These are phyloP conservation scores for Kwoniella shandongensis DNA, from an alignment of 768 basidiomycete genomes.

Conservation along the genomic window DNA sequence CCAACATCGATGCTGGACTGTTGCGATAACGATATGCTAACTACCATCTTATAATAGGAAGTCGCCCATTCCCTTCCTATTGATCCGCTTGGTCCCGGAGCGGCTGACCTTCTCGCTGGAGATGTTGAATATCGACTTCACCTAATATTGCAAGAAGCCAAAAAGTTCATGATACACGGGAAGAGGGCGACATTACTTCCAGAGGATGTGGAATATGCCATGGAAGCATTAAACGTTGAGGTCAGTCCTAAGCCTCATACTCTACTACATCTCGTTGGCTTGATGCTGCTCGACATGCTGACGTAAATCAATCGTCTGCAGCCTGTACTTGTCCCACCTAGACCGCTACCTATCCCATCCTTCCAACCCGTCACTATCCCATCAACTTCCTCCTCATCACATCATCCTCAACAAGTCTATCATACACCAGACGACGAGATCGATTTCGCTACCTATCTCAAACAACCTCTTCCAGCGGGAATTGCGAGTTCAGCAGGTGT, in stretches of 20 bases:
- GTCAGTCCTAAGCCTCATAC: constrained; percentile 36
- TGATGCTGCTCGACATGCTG: too few species aligned
- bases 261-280: too few species aligned
- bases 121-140: constrained; percentile 97
- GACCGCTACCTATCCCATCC: constrained; percentile 58
- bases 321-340: constrained; percentile 81
- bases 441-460: constrained; percentile 86
- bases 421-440: constrained; percentile 97
- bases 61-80: constrained; percentile 85
- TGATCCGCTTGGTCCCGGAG: constrained; percentile 68
- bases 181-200: constrained; percentile 85
- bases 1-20: not conserved
- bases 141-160: constrained; percentile 87
- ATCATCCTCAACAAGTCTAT: constrained; percentile 59
- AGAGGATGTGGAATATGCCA: constrained; percentile 86
- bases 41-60: constrained; percentile 61
- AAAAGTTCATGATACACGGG: constrained; percentile 94
- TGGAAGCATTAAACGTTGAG: constrained; percentile 92
- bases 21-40: not conserved
- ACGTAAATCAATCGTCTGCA: constrained; percentile 20
- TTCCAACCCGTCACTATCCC: constrained; percentile 54
- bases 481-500: constrained; percentile 45
- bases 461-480: constrained; percentile 56
- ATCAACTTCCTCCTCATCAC: constrained; percentile 22
- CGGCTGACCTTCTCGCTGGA: constrained; percentile 81